Evolutionary conservation across 139 green algal genomes (phyloP).

Genomic region (Closterium sp.): DNA sequence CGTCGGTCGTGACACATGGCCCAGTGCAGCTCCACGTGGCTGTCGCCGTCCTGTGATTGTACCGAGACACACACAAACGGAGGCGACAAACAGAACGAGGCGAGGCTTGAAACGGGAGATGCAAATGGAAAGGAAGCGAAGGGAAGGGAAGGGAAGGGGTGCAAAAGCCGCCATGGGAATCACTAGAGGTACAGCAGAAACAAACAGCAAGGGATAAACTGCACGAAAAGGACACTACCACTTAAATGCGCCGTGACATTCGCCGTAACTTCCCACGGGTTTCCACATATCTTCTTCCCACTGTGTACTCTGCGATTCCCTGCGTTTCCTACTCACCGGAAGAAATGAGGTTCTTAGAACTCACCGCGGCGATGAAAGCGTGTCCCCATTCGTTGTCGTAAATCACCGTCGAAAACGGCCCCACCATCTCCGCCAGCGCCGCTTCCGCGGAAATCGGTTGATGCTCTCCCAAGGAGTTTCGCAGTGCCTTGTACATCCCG

Average conservation of each 20-base stretch:
- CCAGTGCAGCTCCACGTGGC: background rate
- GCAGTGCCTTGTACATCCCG: background rate
- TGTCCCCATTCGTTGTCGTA: background rate
- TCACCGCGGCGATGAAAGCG: background rate
- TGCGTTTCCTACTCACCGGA: background rate
- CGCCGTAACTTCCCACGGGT: too few species aligned
- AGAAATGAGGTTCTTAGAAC: too few species aligned
- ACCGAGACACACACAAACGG: background rate
- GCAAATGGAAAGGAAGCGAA: background rate
- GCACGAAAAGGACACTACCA: too few species aligned
- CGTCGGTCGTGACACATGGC: background rate
- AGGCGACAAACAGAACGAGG: background rate
- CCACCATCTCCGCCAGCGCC: background rate
- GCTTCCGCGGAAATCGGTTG: background rate
- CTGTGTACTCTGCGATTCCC: background rate
- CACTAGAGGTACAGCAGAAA: too few species aligned
- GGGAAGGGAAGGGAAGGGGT: too few species aligned
- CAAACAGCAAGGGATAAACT: too few species aligned
- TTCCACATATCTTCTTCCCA: too few species aligned
- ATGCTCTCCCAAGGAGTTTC: background rate
- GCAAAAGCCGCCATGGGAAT: too few species aligned
- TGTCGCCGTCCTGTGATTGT: background rate
- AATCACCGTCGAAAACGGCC: background rate
- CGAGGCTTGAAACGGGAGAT: background rate
- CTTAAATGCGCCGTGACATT: too few species aligned